Percentiles rank a stretch among this genome's conserved stretches.
Conservation (phyloP, 2,329 filamentous ascomycete genomes). For the Tolypocladium paradoxum region DNA sequence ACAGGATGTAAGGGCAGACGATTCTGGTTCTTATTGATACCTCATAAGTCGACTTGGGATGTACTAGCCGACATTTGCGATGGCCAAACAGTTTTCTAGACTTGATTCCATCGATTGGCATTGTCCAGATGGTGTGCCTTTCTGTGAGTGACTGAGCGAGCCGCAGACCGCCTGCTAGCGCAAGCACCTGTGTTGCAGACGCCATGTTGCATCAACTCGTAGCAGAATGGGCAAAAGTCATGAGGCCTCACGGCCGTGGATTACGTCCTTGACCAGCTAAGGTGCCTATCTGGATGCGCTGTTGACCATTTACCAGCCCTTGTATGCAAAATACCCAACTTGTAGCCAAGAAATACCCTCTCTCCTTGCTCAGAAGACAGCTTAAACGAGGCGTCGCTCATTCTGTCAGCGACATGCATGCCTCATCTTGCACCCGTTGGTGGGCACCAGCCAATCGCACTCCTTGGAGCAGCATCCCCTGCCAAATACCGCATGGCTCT, state of each 20-base stretch:
- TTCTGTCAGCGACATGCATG: background rate
- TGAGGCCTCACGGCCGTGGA: background rate
- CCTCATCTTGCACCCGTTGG: no score
- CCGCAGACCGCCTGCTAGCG: background rate
- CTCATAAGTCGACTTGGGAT: background rate
- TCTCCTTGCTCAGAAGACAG: background rate
- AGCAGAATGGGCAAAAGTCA: background rate
- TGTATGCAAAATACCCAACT: background rate
- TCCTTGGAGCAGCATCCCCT: no score
- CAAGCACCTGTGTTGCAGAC: background rate
- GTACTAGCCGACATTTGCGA: background rate
- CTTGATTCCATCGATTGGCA: background rate
- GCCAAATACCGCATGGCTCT: no score
- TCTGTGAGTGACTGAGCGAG: background rate
- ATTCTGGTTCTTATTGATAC: background rate
- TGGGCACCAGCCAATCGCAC: no score
- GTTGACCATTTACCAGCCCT: background rate
- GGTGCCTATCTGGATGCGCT: background rate
- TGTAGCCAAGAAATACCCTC: background rate
- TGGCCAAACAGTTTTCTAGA: background rate
- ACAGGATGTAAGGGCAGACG: slow-evolving; percentile 24
- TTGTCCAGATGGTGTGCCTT: background rate
- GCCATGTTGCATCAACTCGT: background rate
- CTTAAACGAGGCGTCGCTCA: background rate
- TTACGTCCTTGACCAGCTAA: background rate